Evolutionary conservation across 1,139 yeast genomes (phyloP).

Genomic region (Saccharomyces hybrid): DNA sequence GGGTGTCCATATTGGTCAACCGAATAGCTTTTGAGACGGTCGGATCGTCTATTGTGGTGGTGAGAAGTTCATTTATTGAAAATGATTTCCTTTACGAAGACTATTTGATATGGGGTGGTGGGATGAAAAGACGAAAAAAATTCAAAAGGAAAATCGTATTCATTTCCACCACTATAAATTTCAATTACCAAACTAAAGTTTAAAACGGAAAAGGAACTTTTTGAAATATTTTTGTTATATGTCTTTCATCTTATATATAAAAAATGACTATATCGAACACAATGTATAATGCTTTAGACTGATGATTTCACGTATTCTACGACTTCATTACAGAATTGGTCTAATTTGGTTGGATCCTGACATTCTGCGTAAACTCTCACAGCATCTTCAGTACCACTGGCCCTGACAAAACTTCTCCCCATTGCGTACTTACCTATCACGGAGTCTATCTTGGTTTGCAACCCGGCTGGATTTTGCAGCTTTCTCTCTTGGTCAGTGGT

Average conservation of each 20-base stretch:
- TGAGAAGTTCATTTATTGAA: not conserved
- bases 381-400: conserved; percentile 97
- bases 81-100: not conserved
- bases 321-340: not conserved
- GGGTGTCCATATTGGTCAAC: not conserved
- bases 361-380: conserved; percentile 87
- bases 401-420: conserved; percentile 90
- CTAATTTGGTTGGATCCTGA: not conserved
- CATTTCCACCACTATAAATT: not conserved
- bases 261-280: not conserved
- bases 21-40: not conserved
- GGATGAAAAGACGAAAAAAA: not conserved
- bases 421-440: conserved; percentile 47
- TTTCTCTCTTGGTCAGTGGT: conserved; percentile 90
- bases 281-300: not conserved
- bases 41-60: not conserved
- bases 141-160: not conserved
- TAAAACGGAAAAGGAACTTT: not conserved
- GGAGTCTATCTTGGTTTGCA: conserved; percentile 66
- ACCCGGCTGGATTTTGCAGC: conserved; percentile 64
- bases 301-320: not conserved
- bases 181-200: not conserved
- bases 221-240: no score
- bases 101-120: not conserved
- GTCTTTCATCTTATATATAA: no score